A percentile compares a stretch with the other conserved stretches of the same genome.
These are phyloP conservation scores for Bolboschoenoplectus hybrid DNA, from an alignment of 202 grass and related monocot species.

Conservation along the genomic window DNA sequence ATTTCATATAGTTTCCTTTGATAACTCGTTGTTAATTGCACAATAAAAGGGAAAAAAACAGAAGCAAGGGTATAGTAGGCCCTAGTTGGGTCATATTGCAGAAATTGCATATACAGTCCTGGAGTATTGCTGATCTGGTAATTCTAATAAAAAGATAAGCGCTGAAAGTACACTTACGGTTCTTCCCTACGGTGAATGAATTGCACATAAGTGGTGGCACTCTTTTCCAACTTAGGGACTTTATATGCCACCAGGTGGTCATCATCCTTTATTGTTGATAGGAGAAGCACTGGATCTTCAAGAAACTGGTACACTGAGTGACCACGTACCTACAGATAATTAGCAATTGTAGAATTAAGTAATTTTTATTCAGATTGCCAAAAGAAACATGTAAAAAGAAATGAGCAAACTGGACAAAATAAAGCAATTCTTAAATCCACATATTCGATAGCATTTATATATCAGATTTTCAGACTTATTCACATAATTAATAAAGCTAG, in stretches of 20 bases:
- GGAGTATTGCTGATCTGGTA: conserved; percentile 4
- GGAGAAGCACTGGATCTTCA: conserved; percentile 77
- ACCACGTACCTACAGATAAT: conserved; percentile 68
- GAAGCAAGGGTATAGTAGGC: conserved; percentile 23
- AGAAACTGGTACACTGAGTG: conserved; percentile 79
- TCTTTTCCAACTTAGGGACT: conserved; percentile 75
- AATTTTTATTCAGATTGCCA: conserved; percentile 26
- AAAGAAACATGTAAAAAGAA: not conserved
- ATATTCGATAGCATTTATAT: not conserved
- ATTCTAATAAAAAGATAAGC: not conserved
- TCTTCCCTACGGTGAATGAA: conserved; percentile 93
- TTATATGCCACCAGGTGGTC: conserved; percentile 86
- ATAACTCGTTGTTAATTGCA: conserved; percentile 36
- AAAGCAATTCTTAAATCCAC: not conserved
- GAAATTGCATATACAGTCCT: conserved; percentile 16
- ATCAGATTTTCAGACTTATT: conserved; percentile 12
- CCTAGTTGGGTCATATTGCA: conserved; percentile 9
- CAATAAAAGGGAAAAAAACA: not conserved
- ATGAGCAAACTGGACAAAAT: not conserved
- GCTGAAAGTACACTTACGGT: conserved; percentile 53
- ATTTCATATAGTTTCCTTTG: conserved; percentile 27
- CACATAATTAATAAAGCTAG: conserved; percentile 5
- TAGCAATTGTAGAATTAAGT: conserved; percentile 38
- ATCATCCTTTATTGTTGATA: conserved; percentile 93
- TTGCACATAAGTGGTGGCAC: conserved; percentile 68